phyloP scores from a whole-genome alignment of 768 basidiomycete genomes.

The Termitomyces sp. region DNA sequence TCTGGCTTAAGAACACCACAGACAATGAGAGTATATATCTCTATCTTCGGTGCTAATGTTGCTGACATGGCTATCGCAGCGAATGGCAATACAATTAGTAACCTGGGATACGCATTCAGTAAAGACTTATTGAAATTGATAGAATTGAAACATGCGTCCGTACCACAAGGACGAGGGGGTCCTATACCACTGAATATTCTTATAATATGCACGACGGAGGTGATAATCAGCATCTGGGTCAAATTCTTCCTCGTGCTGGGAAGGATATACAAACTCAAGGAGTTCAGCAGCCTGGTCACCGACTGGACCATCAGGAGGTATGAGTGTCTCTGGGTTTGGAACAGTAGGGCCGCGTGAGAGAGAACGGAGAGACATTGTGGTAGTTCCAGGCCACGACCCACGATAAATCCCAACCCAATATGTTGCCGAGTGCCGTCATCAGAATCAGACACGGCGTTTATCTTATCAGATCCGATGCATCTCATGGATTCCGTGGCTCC shows the following conservation, averaged over 20 bases:
- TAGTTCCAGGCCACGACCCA: constrained; percentile 1
- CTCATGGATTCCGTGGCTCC: background rate
- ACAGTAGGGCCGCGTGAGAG: constrained; percentile 18
- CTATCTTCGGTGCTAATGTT: constrained; percentile 64
- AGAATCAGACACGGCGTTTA: background rate
- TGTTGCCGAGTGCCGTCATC: background rate
- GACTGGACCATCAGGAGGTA: constrained; percentile 39
- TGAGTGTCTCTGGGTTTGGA: constrained; percentile 27
- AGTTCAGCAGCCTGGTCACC: constrained; percentile 41
- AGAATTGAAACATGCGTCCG: constrained; percentile 12
- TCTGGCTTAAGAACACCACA: constrained; percentile 65
- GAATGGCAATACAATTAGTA: constrained; percentile 48
- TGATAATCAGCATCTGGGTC: constrained; percentile 20
- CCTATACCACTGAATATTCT: constrained; percentile 66
- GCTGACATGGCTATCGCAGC: constrained; percentile 48
- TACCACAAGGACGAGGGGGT: constrained; percentile 71
- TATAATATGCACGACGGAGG: constrained; percentile 6
- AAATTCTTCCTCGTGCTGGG: constrained; percentile 28
- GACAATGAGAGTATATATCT: constrained; percentile 67
- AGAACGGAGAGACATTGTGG: constrained; percentile 6
- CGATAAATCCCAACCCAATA: background rate
- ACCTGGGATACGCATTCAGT: constrained; percentile 34
- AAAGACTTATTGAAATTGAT: background rate
- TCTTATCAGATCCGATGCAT: constrained; percentile 20
- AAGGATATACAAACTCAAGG: constrained; percentile 36